Evolutionary conservation across 352 stramenopile species (phyloP).

Genomic region (Salisapilia sapeloensis): DNA sequence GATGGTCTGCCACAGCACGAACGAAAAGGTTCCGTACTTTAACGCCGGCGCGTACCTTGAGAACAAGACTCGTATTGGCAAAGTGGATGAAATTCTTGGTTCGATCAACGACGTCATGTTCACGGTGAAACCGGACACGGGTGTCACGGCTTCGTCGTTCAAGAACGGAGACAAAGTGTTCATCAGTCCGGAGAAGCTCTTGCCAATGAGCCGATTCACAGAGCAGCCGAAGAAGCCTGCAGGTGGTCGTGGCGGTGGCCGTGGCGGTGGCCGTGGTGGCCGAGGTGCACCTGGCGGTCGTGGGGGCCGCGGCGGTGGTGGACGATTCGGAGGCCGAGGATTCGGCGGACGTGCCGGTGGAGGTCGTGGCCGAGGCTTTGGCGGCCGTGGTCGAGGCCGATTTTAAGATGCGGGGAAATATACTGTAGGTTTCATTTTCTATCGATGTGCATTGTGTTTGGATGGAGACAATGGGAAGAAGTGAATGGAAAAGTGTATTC

Average conservation of each 20-base stretch:
- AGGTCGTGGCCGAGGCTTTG: slow-evolving; percentile 12
- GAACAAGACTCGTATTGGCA: slow-evolving; percentile 98
- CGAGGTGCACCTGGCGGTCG: slow-evolving; percentile 11
- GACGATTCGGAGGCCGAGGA: slow-evolving; percentile 10
- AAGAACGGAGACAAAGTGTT: slow-evolving; percentile 95
- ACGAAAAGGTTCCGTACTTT: slow-evolving; percentile 96
- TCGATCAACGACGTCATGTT: slow-evolving; percentile 95
- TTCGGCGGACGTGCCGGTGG: slow-evolving; percentile 18
- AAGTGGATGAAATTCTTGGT: slow-evolving; percentile 98
- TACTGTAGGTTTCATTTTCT: background rate
- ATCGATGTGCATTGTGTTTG: background rate
- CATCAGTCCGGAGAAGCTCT: slow-evolving; percentile 94
- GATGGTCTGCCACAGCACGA: slow-evolving; percentile 95
- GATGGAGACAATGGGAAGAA: background rate
- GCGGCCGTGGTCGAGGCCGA: slow-evolving; percentile 11
- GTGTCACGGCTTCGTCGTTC: slow-evolving; percentile 91
- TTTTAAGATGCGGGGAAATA: slow-evolving; percentile 1
- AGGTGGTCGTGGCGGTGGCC: slow-evolving; percentile 17
- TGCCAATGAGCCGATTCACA: slow-evolving; percentile 92
- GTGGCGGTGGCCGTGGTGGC: slow-evolving; percentile 20
- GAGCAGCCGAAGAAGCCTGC: slow-evolving; percentile 69
- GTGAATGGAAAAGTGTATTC: no score
- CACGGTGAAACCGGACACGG: slow-evolving; percentile 92
- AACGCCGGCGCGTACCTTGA: slow-evolving; percentile 96
- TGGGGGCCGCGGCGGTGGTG: slow-evolving; percentile 7